Percentiles rank a stretch among this genome's conserved stretches.
Conservation (phyloP, 176 grass and related monocot species). For the Secale cereale region DNA sequence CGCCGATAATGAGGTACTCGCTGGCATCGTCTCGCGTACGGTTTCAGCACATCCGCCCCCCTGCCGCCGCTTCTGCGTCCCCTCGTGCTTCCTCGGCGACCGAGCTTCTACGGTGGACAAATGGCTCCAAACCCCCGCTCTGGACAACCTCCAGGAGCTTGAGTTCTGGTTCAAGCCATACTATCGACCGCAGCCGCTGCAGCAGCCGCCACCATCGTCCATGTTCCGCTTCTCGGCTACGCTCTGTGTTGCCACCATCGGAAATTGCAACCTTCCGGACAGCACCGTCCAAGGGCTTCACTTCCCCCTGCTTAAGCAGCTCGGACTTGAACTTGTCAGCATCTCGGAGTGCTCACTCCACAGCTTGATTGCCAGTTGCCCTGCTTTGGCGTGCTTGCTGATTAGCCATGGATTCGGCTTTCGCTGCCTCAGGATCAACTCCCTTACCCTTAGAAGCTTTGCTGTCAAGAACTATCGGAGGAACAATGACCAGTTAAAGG, state of each 20-base stretch:
- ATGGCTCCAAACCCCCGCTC: not conserved
- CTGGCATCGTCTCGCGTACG: not conserved
- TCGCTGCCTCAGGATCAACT: not conserved
- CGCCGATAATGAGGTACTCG: not conserved
- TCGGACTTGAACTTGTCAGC: not conserved
- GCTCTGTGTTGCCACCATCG: not conserved
- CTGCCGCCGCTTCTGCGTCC: not conserved
- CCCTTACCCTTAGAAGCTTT: not conserved
- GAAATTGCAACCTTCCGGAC: not conserved
- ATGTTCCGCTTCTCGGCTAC: constrained; percentile 24
- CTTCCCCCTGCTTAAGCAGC: not conserved
- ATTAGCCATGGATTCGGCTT: not conserved
- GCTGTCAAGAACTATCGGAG: not conserved
- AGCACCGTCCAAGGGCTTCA: not conserved
- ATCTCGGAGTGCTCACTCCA: not conserved
- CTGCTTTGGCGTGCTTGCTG: not conserved
- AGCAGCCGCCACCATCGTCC: constrained; percentile 17
- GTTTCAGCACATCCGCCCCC: not conserved
- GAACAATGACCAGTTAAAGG: not conserved
- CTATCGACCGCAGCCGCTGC: not conserved
- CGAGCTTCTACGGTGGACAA: not conserved
- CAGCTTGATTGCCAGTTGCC: not conserved
- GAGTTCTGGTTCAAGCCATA: not conserved
- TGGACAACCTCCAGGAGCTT: not conserved
- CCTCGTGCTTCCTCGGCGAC: not conserved